A percentile compares a stretch with the other conserved stretches of the same genome.
Evolutionary conservation across 2,329 filamentous ascomycete species (phyloP).

Genomic region (Grosmannia clavigera): DNA sequence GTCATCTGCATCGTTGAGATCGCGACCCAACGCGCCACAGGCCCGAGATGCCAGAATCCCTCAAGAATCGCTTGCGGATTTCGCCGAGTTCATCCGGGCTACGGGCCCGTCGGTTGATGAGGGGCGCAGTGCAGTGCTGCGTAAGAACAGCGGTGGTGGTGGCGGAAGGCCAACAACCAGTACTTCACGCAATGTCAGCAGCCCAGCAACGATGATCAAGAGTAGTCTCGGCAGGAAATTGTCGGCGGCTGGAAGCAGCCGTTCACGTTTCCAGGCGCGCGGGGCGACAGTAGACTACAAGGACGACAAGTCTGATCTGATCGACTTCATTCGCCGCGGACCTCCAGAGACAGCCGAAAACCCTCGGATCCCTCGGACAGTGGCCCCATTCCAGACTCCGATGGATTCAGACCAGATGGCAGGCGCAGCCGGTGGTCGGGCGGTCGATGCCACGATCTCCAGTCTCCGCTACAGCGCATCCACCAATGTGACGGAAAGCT

Average conservation of each 20-base stretch:
- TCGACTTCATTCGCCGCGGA: constrained; percentile 88
- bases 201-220: constrained; percentile 18
- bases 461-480: constrained; percentile 46
- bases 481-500: constrained; percentile 49
- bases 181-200: constrained; percentile 21
- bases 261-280: constrained; percentile 54
- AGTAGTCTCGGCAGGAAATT: constrained; percentile 23
- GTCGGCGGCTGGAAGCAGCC: constrained; percentile 8
- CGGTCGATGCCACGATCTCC: constrained; percentile 44
- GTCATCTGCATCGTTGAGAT: constrained; percentile 16
- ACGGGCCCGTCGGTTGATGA: constrained; percentile 52
- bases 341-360: constrained; percentile 49
- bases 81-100: constrained; percentile 80
- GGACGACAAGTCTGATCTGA: constrained; percentile 70
- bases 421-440: constrained; percentile 39
- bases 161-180: constrained; percentile 9
- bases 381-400: constrained; percentile 73
- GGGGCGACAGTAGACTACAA: constrained; percentile 51
- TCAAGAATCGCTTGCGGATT: constrained; percentile 63
- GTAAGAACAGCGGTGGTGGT: constrained; percentile 1
- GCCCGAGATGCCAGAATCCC: constrained; percentile 64
- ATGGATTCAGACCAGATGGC: constrained; percentile 74
- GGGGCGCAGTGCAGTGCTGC: background rate
- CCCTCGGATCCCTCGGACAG: constrained; percentile 66
- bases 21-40: constrained; percentile 20